Conservation (phyloP, 139 green algal genomes). For the Picochlorum sp. region DNA sequence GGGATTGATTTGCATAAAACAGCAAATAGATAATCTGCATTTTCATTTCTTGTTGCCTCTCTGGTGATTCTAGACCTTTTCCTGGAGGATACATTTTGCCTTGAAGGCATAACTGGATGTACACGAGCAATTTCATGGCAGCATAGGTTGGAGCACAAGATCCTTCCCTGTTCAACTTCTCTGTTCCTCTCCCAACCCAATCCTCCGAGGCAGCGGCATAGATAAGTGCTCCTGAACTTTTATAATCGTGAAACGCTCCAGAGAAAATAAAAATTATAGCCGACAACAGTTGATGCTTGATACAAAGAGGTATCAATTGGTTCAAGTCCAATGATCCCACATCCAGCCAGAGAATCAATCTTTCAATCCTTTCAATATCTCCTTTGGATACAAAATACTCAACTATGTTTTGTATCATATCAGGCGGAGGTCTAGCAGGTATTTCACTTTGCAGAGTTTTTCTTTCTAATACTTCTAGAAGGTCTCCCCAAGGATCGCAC, state of each 20-base stretch:
- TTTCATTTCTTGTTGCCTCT: slow-evolving; percentile 4
- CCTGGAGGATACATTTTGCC: slow-evolving; percentile 33
- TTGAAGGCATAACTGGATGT: slow-evolving; percentile 38
- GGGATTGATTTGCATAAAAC: slow-evolving; percentile 11
- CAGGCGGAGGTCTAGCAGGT: slow-evolving; percentile 31
- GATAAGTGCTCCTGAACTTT: slow-evolving; percentile 61
- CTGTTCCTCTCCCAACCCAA: neutral
- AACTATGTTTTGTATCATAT: slow-evolving; percentile 73
- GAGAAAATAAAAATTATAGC: slow-evolving; percentile 70
- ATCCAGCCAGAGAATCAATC: slow-evolving; percentile 76
- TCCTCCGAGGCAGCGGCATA: slow-evolving; percentile 51
- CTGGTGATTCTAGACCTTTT: neutral
- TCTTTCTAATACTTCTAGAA: slow-evolving; percentile 44
- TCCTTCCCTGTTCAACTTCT: slow-evolving; percentile 11
- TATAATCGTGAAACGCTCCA: slow-evolving; percentile 58
- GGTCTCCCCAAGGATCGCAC: slow-evolving; percentile 10
- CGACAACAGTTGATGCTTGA: slow-evolving; percentile 48
- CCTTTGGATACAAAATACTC: slow-evolving; percentile 47
- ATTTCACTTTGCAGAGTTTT: slow-evolving; percentile 27
- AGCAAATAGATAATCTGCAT: slow-evolving; percentile 30
- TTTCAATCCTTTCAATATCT: slow-evolving; percentile 56
- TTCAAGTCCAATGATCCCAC: slow-evolving; percentile 78
- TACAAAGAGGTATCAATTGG: slow-evolving; percentile 56
- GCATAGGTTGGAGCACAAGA: slow-evolving; percentile 62
- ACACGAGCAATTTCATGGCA: slow-evolving; percentile 47